These are phyloP conservation scores for Chenopodium berlandieri DNA, from an alignment of 148 eudicot genomes.

Conservation along the genomic window DNA sequence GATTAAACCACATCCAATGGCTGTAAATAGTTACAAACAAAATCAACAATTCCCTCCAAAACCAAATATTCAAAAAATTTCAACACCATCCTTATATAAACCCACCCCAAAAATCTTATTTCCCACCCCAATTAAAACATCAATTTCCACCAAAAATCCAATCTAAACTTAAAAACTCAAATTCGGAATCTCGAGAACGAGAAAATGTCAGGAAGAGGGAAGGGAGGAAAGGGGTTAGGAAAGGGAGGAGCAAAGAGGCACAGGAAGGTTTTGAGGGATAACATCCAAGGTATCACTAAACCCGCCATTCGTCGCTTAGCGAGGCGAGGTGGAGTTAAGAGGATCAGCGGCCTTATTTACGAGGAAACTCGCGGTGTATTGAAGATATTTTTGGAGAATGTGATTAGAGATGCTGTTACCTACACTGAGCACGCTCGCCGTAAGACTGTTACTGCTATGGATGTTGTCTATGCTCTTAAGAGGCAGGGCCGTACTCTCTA, in stretches of 20 bases:
- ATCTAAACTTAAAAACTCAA: background rate
- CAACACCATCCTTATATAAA: background rate
- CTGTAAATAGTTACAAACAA: background rate
- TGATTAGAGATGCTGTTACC: no score
- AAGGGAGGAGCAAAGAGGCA: slow-evolving; percentile 39
- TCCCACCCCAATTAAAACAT: background rate
- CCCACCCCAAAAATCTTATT: no score
- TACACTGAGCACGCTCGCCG: no score
- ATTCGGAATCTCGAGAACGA: background rate
- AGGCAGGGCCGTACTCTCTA: no score
- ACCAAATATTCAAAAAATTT: background rate
- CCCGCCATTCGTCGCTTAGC: no score
- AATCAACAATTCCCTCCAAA: background rate
- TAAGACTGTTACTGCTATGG: no score
- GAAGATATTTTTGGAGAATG: no score
- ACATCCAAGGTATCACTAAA: slow-evolving; percentile 20
- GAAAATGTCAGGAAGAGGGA: slow-evolving; percentile 34
- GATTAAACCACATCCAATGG: background rate
- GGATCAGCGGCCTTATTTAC: no score
- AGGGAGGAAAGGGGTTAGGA: slow-evolving; percentile 35
- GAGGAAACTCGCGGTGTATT: no score
- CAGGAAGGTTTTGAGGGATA: slow-evolving; percentile 29
- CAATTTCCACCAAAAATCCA: background rate
- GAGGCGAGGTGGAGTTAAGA: no score
- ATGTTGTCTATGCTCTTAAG: no score